These are phyloP conservation scores for Yamadazyma sp. DNA, from an alignment of 1,139 yeast genomes.

Conservation along the genomic window DNA sequence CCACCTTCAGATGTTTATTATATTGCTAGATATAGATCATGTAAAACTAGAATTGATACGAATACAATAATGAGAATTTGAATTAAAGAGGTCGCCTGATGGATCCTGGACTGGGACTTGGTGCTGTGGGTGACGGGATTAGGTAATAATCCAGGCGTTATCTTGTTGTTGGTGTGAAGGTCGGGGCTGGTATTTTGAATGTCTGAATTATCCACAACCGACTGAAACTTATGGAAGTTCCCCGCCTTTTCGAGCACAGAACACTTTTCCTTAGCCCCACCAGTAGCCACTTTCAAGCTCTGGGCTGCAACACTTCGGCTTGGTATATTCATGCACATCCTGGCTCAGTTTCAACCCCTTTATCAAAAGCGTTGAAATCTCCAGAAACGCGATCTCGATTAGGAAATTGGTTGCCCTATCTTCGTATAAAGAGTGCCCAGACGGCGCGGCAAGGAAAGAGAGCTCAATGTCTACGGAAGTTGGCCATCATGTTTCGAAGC, in stretches of 20 bases:
- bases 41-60: conserved; percentile 1
- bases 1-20: not conserved
- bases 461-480: too few relatives aligned
- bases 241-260: not conserved
- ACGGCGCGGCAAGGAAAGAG: too few relatives aligned
- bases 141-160: not conserved
- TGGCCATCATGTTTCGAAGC: too few relatives aligned
- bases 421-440: too few relatives aligned
- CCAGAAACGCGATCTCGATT: not conserved
- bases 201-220: too few relatives aligned
- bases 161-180: too few relatives aligned
- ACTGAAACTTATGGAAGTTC: too few relatives aligned
- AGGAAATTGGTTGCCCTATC: not conserved
- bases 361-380: conserved; percentile 1
- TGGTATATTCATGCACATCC: conserved; percentile 1
- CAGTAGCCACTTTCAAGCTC: too few relatives aligned
- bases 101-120: not conserved
- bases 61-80: not conserved
- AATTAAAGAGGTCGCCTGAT: not conserved
- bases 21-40: conserved; percentile 1
- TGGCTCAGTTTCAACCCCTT: not conserved
- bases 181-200: too few relatives aligned
- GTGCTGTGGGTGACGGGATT: conserved; percentile 1
- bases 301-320: not conserved
- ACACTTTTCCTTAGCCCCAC: not conserved